Evolutionary conservation across 345 rosid species (phyloP), one percentile per base, ranked within the genome.

Genomic region (Geranium brycei): DNA sequence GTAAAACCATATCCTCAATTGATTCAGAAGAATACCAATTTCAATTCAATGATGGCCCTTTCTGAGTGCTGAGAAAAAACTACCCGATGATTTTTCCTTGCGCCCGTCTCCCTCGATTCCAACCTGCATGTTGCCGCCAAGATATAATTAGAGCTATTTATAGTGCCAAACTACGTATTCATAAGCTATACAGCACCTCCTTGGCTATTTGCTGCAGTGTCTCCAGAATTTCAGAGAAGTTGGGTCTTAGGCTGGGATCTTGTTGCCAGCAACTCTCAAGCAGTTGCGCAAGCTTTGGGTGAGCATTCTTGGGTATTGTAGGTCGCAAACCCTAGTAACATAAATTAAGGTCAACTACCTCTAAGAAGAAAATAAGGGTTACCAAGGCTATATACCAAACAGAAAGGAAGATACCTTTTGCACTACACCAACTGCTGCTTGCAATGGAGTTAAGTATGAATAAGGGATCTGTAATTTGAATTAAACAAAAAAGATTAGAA

Each of bases 181-280:
- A 10, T 3, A 59, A 38, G 12, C 8, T 56, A 68, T 62, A 65
- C 3, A 17, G 51, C 80, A 93, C 97, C 96, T 87, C 87, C 66
- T 72, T 83, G 17, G 78, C 73, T 62, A 93, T 76, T 65, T 76
- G 82, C 68, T 79, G 81, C 71, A 90, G 88, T 63, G 70, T 75
- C 63, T 84, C 85, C 60, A 82, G 78, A 69, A 91, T 82, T 59
- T 88, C 87, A 57, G 85, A 79, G 80, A 93, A 93, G 71, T 75
- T 65, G n/a, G 97, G 97, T 70, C 97, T 82, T 70, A 76, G 85
- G 66, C 68, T 68, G 61, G 99, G 91, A 57, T 93, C 85, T 70
- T 81, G 96, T 71, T 63, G 85, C 99, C 97, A 90, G 85, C 99
- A 90, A 68, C 78, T 86, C 85, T 86, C 91, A 23, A 93, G 89